Evolutionary conservation across 202 grass and related monocot genomes (phyloP), one percentile per base, ranked within the genome.

Genomic region (Panicum hallii): DNA sequence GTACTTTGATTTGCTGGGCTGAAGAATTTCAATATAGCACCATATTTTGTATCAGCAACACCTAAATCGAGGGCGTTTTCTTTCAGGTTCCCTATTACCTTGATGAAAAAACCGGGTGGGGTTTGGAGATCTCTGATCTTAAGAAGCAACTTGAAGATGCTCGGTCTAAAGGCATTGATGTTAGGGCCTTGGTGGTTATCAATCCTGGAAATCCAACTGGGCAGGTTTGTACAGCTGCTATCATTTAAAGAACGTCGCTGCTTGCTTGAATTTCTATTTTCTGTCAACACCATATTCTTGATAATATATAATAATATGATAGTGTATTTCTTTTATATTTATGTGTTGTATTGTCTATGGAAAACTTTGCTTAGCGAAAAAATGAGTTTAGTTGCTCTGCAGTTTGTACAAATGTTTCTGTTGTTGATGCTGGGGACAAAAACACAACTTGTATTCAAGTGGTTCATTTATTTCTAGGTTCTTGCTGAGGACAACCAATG

Each of bases 201-300:
- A 99, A 99, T 80, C 97, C 97, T 72, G 97, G 97, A 79, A 99
- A 99, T 83, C 97, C 97, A 49, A 99, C 97, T 72, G 97, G 97
- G 62, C 97, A 99, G 93, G 97, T 99, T 88, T 70, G 70, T 17
- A 5, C 30, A 11, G 3, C 42, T 87, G 14, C 11, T 63, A 28
- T 28, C 20, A 50, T 63, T 45, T 66, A 20, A 26, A 61, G 52
- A 70, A 46, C 2, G 88, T 75, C 11, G 77, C 53, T 16, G 15
- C 11, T 85, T 70, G 54, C 46, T 79, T 30, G 4, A 71, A 23
- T 82, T 81, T 81, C 9, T 55, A 19, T 19, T 70, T 45, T 75
- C 48, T 81, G 41, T 81, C 10, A 67, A 70, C 54, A 68, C 52
- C 68, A 77, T 28, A 53, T 69, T 84, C 26, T 87, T 47, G 4